Percentiles rank a stretch among this genome's conserved stretches.
Evolutionary conservation across 257 asterid genomes (phyloP).

Genomic region (Scutellaria galericulata): DNA sequence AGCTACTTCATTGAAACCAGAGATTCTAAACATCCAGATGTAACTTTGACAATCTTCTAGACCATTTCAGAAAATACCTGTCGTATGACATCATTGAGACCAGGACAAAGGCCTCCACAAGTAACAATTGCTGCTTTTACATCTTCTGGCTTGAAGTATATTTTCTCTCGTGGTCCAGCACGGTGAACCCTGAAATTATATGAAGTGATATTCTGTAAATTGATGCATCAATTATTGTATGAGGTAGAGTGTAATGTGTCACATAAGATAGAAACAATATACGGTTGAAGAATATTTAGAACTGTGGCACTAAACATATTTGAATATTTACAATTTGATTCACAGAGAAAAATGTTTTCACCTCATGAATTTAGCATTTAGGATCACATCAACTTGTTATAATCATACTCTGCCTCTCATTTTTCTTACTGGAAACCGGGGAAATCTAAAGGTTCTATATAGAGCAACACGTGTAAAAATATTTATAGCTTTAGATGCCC

Average conservation of each 20-base stretch:
- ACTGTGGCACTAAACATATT: not conserved
- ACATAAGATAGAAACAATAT: not conserved
- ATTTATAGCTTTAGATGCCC: not conserved
- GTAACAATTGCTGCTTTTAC: conserved; percentile 95
- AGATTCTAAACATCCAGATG: conserved; percentile 9
- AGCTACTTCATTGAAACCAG: not conserved
- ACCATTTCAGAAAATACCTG: conserved; percentile 55
- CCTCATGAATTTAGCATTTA: conserved; percentile 11
- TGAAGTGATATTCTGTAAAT: conserved; percentile 13
- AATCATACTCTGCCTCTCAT: conserved; percentile 6
- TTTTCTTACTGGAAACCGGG: conserved; percentile 4
- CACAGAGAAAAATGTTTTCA: not conserved
- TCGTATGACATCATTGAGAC: conserved; percentile 92
- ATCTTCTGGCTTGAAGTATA: conserved; percentile 84
- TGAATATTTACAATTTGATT: not conserved
- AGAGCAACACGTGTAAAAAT: not conserved
- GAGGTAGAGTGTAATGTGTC: not conserved
- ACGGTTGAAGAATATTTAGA: not conserved
- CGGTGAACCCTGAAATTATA: conserved; percentile 81
- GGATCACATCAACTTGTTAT: conserved; percentile 8
- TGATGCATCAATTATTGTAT: not conserved
- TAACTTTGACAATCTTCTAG: conserved; percentile 1
- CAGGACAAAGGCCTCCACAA: conserved; percentile 99
- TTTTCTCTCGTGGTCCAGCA: conserved; percentile 94
- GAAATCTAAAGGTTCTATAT: conserved; percentile 1